Evolutionary conservation across 768 basidiomycete species (phyloP).

Genomic region (Pisolithus marmoratus): DNA sequence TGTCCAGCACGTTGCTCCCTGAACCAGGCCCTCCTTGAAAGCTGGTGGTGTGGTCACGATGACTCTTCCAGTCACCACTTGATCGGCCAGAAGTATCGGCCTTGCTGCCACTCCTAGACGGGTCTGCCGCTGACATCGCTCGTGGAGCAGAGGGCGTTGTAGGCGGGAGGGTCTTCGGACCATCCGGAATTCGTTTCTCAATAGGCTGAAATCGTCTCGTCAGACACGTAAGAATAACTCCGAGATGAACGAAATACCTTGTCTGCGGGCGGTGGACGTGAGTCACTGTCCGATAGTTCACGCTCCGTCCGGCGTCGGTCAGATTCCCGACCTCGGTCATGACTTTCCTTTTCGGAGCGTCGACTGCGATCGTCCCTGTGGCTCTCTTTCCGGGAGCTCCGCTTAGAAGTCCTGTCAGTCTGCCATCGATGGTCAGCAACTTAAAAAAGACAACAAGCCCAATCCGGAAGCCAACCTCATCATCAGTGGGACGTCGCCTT

Average conservation of each 20-base stretch:
- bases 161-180: slow-evolving; percentile 48
- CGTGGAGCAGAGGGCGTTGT: slow-evolving; percentile 66
- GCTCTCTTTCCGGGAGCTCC: slow-evolving; percentile 71
- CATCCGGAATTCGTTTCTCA: slow-evolving; percentile 55
- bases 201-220: slow-evolving; percentile 28
- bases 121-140: slow-evolving; percentile 55
- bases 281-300: slow-evolving; percentile 48
- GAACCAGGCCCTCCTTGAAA: slow-evolving; percentile 14
- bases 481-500: slow-evolving; percentile 61
- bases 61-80: slow-evolving; percentile 47
- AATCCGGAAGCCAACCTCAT: slow-evolving; percentile 51
- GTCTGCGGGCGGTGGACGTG: slow-evolving; percentile 44
- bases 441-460: neutral
- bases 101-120: slow-evolving; percentile 35
- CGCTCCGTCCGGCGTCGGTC: slow-evolving; percentile 64
- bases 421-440: slow-evolving; percentile 24
- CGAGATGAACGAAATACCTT: slow-evolving; percentile 45
- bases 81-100: slow-evolving; percentile 33
- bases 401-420: slow-evolving; percentile 74
- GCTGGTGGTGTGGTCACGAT: slow-evolving; percentile 26
- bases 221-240: slow-evolving; percentile 1
- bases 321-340: slow-evolving; percentile 62
- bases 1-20: slow-evolving; percentile 16
- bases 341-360: slow-evolving; percentile 63
- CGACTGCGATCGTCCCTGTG: slow-evolving; percentile 73